Conservation (phyloP, 768 basidiomycete species). For the Phylloporus sp. region DNA sequence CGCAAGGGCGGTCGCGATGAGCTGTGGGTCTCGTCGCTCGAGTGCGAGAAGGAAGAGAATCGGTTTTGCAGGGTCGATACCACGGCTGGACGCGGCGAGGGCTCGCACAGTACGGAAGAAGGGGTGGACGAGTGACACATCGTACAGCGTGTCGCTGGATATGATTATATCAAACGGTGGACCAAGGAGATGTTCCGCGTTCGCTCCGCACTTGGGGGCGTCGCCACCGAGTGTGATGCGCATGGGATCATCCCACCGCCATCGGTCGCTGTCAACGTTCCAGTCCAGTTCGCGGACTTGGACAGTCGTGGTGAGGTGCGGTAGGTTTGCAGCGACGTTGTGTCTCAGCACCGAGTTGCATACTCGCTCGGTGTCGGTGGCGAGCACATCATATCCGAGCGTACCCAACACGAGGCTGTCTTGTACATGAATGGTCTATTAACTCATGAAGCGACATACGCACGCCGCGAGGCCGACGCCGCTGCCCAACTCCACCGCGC, state of each 20-base stretch:
- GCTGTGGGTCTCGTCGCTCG: constrained; percentile 69
- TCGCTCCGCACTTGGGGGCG: constrained; percentile 11
- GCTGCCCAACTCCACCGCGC: constrained; percentile 74
- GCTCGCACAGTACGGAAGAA: constrained; percentile 65
- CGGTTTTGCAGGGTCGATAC: background rate
- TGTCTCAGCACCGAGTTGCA: constrained; percentile 55
- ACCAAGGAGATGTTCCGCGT: constrained; percentile 25
- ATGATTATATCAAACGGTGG: constrained; percentile 75
- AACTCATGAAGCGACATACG: constrained; percentile 27
- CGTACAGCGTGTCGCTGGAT: constrained; percentile 82
- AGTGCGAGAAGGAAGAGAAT: constrained; percentile 47
- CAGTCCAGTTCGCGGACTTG: constrained; percentile 70
- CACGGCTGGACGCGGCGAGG: constrained; percentile 34
- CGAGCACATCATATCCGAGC: constrained; percentile 72
- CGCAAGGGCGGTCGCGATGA: constrained; percentile 57
- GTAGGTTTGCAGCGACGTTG: constrained; percentile 56
- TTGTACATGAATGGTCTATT: background rate
- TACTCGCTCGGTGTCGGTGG: constrained; percentile 69
- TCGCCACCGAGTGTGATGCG: constrained; percentile 36
- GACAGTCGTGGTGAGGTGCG: constrained; percentile 33
- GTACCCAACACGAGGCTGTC: constrained; percentile 51
- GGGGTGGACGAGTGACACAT: constrained; percentile 54
- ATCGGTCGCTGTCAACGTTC: constrained; percentile 50
- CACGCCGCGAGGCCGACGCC: constrained; percentile 79
- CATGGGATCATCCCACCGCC: constrained; percentile 46